Percentiles rank a stretch among this genome's conserved stretches.
Conservation (phyloP, 2,329 filamentous ascomycete genomes). For the Xylariaceae sp. region DNA sequence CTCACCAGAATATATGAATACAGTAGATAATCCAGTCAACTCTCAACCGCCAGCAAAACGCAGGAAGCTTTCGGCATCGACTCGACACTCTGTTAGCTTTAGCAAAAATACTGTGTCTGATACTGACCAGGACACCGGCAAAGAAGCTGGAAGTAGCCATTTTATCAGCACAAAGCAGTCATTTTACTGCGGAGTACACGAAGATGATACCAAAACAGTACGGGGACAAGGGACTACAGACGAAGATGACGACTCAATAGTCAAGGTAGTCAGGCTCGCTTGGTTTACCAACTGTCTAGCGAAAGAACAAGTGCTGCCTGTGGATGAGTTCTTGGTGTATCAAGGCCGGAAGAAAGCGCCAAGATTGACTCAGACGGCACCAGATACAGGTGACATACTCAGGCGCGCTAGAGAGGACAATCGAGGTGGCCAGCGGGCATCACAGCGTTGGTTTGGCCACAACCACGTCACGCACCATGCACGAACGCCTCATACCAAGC, state of each 20-base stretch:
- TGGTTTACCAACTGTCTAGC: slow-evolving; percentile 64
- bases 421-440: slow-evolving; percentile 19
- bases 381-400: slow-evolving; percentile 38
- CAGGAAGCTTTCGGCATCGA: slow-evolving; percentile 46
- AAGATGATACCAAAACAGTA: not conserved
- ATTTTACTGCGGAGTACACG: not conserved
- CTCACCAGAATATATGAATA: slow-evolving; percentile 1
- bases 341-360: slow-evolving; percentile 48
- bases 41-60: slow-evolving; percentile 38
- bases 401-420: slow-evolving; percentile 40
- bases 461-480: slow-evolving; percentile 24
- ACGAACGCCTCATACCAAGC: slow-evolving; percentile 43
- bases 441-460: slow-evolving; percentile 8
- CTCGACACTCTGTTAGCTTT: slow-evolving; percentile 23
- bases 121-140: slow-evolving; percentile 17
- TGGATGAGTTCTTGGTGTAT: slow-evolving; percentile 60
- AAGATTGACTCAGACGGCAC: slow-evolving; percentile 19
- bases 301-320: slow-evolving; percentile 51
- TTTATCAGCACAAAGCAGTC: not conserved
- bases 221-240: too few species aligned
- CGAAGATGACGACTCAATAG: slow-evolving; percentile 30
- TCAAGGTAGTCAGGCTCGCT: slow-evolving; percentile 62
- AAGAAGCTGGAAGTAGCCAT: not conserved
- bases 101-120: slow-evolving; percentile 41
- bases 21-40: not conserved